These are phyloP conservation scores for Mortierella sp. DNA, from an alignment of 371 early-diverging fungal genomes.

Conservation along the genomic window DNA sequence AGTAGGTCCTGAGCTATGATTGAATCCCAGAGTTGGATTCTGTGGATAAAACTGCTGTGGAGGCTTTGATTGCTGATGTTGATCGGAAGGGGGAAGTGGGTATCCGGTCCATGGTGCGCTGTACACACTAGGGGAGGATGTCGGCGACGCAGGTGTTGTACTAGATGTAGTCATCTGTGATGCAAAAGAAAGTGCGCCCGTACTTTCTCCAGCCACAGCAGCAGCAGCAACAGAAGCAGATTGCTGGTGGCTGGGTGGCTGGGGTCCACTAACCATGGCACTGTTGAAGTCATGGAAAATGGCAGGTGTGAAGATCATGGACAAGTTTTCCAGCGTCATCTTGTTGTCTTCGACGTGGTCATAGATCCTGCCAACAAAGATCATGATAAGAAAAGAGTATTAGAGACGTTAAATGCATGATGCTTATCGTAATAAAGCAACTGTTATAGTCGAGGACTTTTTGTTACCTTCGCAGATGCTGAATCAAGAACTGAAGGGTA, in stretches of 20 bases:
- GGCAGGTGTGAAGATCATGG: constrained; percentile 69
- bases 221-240: too few species aligned
- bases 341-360: constrained; percentile 62
- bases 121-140: constrained; percentile 13
- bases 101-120: constrained; percentile 27
- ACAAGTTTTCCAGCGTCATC: constrained; percentile 68
- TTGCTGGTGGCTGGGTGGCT: neutral
- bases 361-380: constrained; percentile 44
- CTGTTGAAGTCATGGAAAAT: constrained; percentile 72
- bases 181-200: constrained; percentile 20
- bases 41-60: constrained; percentile 1
- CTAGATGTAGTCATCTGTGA: neutral
- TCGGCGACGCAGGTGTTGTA: neutral
- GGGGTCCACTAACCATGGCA: constrained; percentile 34
- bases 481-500: constrained; percentile 60
- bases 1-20: constrained; percentile 1
- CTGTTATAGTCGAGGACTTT: too few species aligned
- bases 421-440: too few species aligned
- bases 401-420: too few species aligned
- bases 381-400: too few species aligned
- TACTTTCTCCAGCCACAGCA: neutral
- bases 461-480: constrained; percentile 65
- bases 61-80: constrained; percentile 6
- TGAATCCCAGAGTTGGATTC: constrained; percentile 1
- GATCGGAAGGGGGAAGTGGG: constrained; percentile 14